These are phyloP conservation scores for Phytophthora ramorum DNA, from an alignment of 352 stramenopile genomes.

Conservation along the genomic window DNA sequence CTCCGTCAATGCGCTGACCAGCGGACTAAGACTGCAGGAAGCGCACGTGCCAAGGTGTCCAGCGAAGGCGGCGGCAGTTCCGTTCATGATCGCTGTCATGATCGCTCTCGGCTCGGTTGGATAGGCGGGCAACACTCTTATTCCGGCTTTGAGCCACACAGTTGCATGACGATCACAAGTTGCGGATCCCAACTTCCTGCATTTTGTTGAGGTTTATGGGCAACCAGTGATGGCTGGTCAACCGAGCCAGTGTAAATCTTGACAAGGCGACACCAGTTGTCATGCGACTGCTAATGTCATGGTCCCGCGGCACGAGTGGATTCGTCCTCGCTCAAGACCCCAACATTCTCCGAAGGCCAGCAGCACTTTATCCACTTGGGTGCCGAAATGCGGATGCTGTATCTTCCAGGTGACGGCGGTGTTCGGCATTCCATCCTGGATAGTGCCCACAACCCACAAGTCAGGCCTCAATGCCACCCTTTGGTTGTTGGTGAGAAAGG, in stretches of 20 bases:
- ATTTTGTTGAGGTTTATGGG: neutral
- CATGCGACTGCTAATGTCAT: neutral
- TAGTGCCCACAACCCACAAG: too few species aligned
- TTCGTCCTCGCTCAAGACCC: neutral
- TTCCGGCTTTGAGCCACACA: neutral
- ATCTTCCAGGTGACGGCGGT: too few species aligned
- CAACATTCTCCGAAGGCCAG: too few species aligned
- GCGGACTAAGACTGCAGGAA: constrained; percentile 9
- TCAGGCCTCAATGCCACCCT: too few species aligned
- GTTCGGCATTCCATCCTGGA: too few species aligned
- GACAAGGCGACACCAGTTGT: neutral
- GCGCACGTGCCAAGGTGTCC: neutral
- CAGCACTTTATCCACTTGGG: too few species aligned
- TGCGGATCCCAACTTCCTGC: neutral
- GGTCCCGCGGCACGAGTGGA: neutral
- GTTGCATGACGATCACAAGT: neutral
- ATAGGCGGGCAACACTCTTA: neutral
- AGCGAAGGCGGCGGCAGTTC: neutral
- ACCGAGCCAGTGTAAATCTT: neutral
- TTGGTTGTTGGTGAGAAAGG: too few species aligned
- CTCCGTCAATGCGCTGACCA: constrained; percentile 12
- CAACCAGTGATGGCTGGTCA: neutral
- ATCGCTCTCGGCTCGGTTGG: neutral
- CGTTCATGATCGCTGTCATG: neutral
- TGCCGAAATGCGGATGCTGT: too few species aligned